Base-by-base conservation (phyloP, 176 grass and related monocot species). In the Bonia amplexicaulis region DNA sequence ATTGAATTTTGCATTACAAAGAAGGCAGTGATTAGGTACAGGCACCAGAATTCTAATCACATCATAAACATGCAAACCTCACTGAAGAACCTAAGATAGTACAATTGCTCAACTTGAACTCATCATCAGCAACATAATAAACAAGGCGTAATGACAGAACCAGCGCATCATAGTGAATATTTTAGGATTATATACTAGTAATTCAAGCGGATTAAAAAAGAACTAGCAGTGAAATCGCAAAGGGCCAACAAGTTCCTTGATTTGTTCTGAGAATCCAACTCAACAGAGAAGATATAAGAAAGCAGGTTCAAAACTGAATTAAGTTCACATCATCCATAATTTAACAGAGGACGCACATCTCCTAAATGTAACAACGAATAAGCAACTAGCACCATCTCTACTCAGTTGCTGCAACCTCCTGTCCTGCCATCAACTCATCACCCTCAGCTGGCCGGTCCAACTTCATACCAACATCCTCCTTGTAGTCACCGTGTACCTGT, bases 401-500 rank as follows among this genome's bases (percentile, higher is more conserved):
- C 66, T 90, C 78, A 8, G 87, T 76, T 66, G 79, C 91, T 51
- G 89, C 76, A 40, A 90, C 89, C 82, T 94, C 92, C 42, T 85
- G 86, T n/a, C 86, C 89, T 49, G 29, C 75, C 79, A 87, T 82
- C 5, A 55, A 65, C 31, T 86, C 90, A 19, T 97, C 89, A 10
- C 66, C 85, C 29, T 86, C 94, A n/a, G 88, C 89, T 10, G 88
- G 92, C 62, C 88, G 90, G 1, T 97, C 94, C 12, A 97, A 5
- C 86, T 94, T 90, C 19, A 84, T 73, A 15, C 94, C 94, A 0
- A 84, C 49, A 60, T 97, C 94, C 44, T 97, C 94, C 77, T 97
- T 97, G 87, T 97, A 94, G 23, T 97, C 94, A 5, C 94, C 94
- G 16, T 94, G 94, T 2, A 97, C 94, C 94, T 97, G 72, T 25